Percentiles rank a stretch among this genome's conserved stretches.
phyloP scores from a whole-genome alignment of 192 early-diverging fungal species.

The Backusella circina region DNA sequence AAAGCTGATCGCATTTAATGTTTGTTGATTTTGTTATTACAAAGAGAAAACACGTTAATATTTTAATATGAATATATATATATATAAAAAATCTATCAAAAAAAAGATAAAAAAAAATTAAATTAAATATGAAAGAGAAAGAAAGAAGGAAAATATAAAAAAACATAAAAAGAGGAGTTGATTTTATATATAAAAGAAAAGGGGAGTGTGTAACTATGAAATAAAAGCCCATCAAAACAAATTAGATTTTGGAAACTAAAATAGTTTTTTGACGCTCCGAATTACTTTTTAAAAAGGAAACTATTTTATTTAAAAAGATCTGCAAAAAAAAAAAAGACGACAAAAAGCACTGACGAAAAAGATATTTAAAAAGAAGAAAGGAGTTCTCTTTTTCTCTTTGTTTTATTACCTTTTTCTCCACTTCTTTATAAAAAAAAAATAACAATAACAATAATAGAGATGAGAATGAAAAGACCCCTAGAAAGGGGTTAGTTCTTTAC shows the following conservation, averaged over 20 bases:
- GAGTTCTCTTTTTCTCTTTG: not conserved
- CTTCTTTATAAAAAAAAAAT: not conserved
- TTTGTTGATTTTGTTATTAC: not conserved
- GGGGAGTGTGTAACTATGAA: not conserved
- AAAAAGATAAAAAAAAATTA: constrained; percentile 8
- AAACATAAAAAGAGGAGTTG: not conserved
- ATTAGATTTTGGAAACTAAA: not conserved
- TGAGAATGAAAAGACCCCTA: not conserved
- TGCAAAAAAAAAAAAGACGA: not conserved
- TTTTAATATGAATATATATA: too few relatives aligned
- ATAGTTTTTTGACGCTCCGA: not conserved
- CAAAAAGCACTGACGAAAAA: not conserved
- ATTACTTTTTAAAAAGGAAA: not conserved
- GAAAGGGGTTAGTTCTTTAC: not conserved
- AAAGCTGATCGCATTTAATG: constrained; percentile 5
- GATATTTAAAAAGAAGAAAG: not conserved
- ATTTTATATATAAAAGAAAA: constrained; percentile 13
- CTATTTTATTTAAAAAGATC: not conserved
- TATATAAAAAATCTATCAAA: constrained; percentile 11
- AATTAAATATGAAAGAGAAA: not conserved
- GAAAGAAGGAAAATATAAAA: not conserved
- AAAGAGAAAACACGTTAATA: constrained; percentile 2
- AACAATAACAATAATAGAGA: too few relatives aligned
- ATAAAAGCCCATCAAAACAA: too few relatives aligned
- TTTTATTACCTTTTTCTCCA: not conserved